Evolutionary conservation across 768 basidiomycete species (phyloP).

Genomic region (Agrocybe pediades): DNA sequence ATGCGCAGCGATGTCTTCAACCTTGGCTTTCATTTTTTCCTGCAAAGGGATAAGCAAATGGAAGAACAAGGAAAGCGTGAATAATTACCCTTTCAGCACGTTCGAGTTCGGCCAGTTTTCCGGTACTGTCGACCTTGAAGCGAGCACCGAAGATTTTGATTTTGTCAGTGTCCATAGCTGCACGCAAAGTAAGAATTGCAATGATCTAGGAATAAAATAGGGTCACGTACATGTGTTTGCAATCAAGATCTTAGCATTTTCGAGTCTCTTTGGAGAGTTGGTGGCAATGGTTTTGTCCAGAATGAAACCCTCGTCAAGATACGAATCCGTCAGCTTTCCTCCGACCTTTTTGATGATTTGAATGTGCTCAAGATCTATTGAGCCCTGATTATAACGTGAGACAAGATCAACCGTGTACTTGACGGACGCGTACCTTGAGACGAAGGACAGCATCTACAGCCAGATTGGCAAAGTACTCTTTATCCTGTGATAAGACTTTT

Average conservation of each 20-base stretch:
- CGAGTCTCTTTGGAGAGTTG: conserved; percentile 92
- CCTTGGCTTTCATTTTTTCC: conserved; percentile 99
- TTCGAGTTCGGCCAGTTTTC: conserved; percentile 97
- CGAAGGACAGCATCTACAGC: conserved; percentile 96
- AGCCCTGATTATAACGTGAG: conserved; percentile 61
- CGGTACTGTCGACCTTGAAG: conserved; percentile 93
- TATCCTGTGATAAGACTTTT: conserved; percentile 96
- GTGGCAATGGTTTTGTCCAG: conserved; percentile 94
- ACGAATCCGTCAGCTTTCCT: conserved; percentile 96
- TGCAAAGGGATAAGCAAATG: conserved; percentile 27
- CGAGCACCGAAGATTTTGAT: conserved; percentile 99
- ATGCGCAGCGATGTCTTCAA: conserved; percentile 89
- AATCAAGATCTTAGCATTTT: conserved; percentile 94
- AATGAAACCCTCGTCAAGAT: conserved; percentile 98
- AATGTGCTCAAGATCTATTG: conserved; percentile 95
- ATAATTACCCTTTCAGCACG: conserved; percentile 81
- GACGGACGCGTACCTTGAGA: conserved; percentile 58
- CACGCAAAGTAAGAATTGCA: conserved; percentile 1
- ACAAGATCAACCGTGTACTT: not conserved
- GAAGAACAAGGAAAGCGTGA: not conserved
- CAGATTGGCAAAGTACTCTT: conserved; percentile 96
- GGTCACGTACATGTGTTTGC: conserved; percentile 89
- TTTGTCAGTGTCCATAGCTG: conserved; percentile 99
- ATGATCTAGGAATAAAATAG: not conserved
- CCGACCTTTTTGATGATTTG: conserved; percentile 99